These are phyloP conservation scores for Gastrodia elata DNA, from an alignment of 106 monocot species.

Conservation along the genomic window DNA sequence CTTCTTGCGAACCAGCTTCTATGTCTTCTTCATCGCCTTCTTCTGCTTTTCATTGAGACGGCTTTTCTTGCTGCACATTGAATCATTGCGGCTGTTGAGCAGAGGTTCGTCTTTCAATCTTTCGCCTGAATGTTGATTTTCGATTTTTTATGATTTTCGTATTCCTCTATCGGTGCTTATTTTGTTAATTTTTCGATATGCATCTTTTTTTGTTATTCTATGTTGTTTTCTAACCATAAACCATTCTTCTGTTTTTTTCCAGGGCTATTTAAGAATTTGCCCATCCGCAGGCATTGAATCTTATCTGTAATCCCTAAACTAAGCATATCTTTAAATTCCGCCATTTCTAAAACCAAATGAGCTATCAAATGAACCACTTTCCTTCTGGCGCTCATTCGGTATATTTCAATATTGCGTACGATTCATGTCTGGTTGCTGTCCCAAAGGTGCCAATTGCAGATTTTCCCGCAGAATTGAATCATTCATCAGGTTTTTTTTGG, in stretches of 20 bases:
- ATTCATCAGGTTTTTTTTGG: conserved; percentile 5
- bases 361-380: not conserved
- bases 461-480: conserved; percentile 15
- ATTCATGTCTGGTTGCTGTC: conserved; percentile 15
- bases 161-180: not conserved
- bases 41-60: not conserved
- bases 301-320: not conserved
- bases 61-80: not conserved
- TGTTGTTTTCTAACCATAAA: not conserved
- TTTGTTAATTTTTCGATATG: not conserved
- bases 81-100: not conserved
- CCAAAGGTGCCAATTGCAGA: conserved; percentile 13
- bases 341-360: not conserved
- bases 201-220: not conserved
- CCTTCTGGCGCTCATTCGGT: not conserved
- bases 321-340: not conserved
- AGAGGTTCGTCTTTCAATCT: not conserved
- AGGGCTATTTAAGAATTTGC: not conserved
- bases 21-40: not conserved
- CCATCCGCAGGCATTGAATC: not conserved
- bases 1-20: not conserved
- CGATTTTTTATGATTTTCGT: not conserved
- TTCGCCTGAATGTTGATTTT: not conserved
- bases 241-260: not conserved
- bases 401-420: conserved; percentile 18